A percentile compares a stretch with the other conserved stretches of the same genome.
phyloP scores from a whole-genome alignment of 1,284 basidiomycete species.

The Chalciporus sp. region DNA sequence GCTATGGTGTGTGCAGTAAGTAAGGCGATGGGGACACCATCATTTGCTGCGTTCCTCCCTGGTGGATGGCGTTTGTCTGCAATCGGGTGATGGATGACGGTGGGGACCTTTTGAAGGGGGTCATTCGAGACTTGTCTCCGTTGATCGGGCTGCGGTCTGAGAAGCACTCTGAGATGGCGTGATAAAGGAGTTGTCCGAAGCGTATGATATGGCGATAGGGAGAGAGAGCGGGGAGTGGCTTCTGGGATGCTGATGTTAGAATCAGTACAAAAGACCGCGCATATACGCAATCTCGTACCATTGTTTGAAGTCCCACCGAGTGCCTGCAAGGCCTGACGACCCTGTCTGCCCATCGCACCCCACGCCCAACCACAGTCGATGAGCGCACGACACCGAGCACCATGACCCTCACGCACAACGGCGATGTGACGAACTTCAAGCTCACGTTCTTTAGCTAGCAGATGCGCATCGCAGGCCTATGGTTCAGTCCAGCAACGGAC shows the following conservation, averaged over 20 bases:
- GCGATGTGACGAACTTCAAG: conserved; percentile 52
- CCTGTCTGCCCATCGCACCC: conserved; percentile 66
- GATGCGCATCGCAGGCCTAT: conserved; percentile 75
- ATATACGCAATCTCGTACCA: conserved; percentile 22
- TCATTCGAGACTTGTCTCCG: conserved; percentile 17
- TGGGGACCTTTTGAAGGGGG: background rate
- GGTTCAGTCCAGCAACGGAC: conserved; percentile 47
- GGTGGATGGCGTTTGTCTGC: background rate
- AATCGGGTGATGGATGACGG: background rate
- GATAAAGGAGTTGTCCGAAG: conserved; percentile 53
- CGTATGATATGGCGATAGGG: conserved; percentile 21
- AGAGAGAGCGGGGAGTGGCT: conserved; percentile 10
- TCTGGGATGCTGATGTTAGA: background rate
- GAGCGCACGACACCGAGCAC: conserved; percentile 61
- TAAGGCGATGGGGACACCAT: conserved; percentile 37
- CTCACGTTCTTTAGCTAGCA: conserved; percentile 66
- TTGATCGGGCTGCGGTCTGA: conserved; percentile 35
- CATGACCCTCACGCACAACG: conserved; percentile 62
- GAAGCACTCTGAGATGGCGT: conserved; percentile 71
- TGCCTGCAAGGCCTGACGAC: conserved; percentile 43
- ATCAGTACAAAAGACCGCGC: background rate
- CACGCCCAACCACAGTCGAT: conserved; percentile 67
- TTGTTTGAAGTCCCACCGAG: conserved; percentile 15
- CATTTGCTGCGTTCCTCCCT: background rate
- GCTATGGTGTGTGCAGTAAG: conserved; percentile 62